Percentiles rank a stretch among this genome's conserved stretches.
Conservation (phyloP, 148 eudicot genomes). For the Rhododendron ferrugineum region DNA sequence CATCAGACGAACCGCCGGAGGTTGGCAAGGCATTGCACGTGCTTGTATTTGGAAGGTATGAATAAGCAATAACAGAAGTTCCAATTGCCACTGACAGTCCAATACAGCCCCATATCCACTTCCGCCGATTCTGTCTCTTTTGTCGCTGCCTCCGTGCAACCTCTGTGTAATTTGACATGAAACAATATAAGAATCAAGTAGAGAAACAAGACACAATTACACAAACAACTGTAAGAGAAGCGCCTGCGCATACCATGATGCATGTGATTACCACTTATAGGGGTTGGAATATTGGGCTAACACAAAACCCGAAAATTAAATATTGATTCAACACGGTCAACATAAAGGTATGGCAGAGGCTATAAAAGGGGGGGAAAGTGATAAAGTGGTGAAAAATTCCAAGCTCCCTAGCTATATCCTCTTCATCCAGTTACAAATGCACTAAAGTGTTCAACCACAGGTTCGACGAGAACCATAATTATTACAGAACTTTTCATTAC, state of each 20-base stretch:
- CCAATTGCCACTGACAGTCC: slow-evolving; percentile 38
- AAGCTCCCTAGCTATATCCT: background rate
- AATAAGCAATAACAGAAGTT: slow-evolving; percentile 30
- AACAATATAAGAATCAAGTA: background rate
- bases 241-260: background rate
- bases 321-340: too few species aligned
- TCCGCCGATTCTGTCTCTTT: slow-evolving; percentile 26
- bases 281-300: background rate
- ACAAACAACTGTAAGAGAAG: slow-evolving; percentile 4
- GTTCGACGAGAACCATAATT: background rate
- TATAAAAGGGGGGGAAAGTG: background rate
- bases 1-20: slow-evolving; percentile 16
- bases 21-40: background rate
- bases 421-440: background rate
- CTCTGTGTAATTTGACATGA: slow-evolving; percentile 22
- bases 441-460: background rate
- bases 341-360: too few species aligned
- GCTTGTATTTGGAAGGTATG: slow-evolving; percentile 24
- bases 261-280: background rate
- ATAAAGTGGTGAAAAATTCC: background rate
- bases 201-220: slow-evolving; percentile 9
- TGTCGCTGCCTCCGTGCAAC: slow-evolving; percentile 38
- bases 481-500: background rate
- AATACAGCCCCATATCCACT: slow-evolving; percentile 46
- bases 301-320: background rate